phyloP scores from a whole-genome alignment of 2,329 filamentous ascomycete genomes.

The Botrytis tulipae region DNA sequence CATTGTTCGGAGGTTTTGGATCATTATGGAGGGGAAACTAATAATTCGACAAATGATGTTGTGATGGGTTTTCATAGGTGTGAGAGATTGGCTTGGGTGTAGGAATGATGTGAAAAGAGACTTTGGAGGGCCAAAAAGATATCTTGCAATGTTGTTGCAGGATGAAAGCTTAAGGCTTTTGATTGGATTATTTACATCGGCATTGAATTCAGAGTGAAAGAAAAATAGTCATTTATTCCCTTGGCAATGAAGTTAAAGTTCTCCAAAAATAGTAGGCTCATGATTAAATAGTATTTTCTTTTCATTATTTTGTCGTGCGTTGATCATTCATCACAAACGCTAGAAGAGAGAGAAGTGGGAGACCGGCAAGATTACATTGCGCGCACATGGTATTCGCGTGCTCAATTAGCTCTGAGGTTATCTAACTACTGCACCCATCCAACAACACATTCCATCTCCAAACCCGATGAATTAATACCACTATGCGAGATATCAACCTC shows the following conservation, averaged over 20 bases:
- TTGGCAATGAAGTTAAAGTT: too few relatives aligned
- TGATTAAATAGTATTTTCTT: not conserved
- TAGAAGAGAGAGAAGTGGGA: not conserved
- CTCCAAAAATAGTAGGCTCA: too few relatives aligned
- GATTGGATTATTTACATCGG: too few relatives aligned
- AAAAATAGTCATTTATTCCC: not conserved
- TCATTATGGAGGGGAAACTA: conserved; percentile 11
- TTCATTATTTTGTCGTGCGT: accelerated
- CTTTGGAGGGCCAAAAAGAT: not conserved
- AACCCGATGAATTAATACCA: not conserved
- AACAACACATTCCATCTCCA: not conserved
- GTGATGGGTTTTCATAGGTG: conserved; percentile 11
- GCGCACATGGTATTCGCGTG: not conserved
- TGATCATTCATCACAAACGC: not conserved
- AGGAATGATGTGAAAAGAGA: not conserved
- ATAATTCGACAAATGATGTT: conserved; percentile 12
- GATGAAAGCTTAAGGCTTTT: not conserved
- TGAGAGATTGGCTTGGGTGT: conserved; percentile 5
- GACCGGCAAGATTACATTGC: not conserved
- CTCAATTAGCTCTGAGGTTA: not conserved
- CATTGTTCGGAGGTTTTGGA: conserved; percentile 9
- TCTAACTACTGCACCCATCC: not conserved
- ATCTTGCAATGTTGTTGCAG: not conserved
- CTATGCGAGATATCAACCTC: not conserved
- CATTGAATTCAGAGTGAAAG: not conserved